Evolutionary conservation across 768 basidiomycete genomes (phyloP), one percentile per base, ranked within the genome.

Genomic region (Daedaleopsis sinensis): DNA sequence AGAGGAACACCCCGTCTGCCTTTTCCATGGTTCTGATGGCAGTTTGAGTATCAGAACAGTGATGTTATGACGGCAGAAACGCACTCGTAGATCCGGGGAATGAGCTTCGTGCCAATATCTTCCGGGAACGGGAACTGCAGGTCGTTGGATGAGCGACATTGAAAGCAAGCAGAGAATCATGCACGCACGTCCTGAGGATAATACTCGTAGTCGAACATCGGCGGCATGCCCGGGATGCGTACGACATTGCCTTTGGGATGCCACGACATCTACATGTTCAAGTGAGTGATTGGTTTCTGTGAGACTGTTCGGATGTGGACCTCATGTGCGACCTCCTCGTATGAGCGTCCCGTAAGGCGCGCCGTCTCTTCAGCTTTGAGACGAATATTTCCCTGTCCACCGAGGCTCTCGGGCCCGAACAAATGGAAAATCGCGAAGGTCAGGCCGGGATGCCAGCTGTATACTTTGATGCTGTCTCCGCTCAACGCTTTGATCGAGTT

Each of bases 1-100:
- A 42, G 15, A 58, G 58, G 12, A 71, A n/a, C 6, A 67, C 24
- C 3, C 68, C 68, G 46, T 69, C 68, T 23, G 62, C 60, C 15
- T 24, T 15, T 27, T 44, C 50, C 15, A 46, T 10, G 9, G 44
- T 46, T 10, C 44, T 46, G 2, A n/a, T 13, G 42, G n/a, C 15
- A n/a, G 44, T 18, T 13, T 46, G 9, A n/a, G 44, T 46, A 46
- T 46, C 4, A 46, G 9, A n/a, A n/a, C 44, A n/a, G n/a, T n/a
- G 44, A 10, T n/a, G 21, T 9, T 21, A n/a, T 2, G n/a, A 46
- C 8, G 18, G 5, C 15, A 46, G 11, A 24, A 15, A 42, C 37
- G 4, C 32, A 52, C 50, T 52, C 32, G 52, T 5, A 42, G 6
- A 37, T 35, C 2, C 21, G 36, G 23, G 21, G 52, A 19, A 36